phyloP scores from a whole-genome alignment of 257 asterid genomes.

The Asclepias syriaca region DNA sequence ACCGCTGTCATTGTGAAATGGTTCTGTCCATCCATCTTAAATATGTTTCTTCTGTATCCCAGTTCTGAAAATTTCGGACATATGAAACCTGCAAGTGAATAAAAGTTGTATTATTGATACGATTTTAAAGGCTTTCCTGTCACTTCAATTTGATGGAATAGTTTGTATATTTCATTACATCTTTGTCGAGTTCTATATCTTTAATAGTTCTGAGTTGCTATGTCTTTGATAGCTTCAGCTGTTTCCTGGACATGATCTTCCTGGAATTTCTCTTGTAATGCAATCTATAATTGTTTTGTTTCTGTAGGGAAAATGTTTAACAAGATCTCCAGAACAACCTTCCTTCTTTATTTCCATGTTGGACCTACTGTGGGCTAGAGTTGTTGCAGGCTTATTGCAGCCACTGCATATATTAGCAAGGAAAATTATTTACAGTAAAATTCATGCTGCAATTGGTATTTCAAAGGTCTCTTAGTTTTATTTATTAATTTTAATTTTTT shows the following conservation, averaged over 20 bases:
- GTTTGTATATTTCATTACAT: not conserved
- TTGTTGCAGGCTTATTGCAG: conserved; percentile 47
- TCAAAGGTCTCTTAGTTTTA: conserved; percentile 55
- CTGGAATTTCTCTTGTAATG: not conserved
- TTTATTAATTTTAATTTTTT: not conserved
- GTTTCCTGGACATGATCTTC: not conserved
- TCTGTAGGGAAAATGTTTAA: conserved; percentile 74
- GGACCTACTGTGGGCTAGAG: conserved; percentile 73
- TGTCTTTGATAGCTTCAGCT: not conserved
- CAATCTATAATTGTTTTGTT: not conserved
- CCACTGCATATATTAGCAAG: conserved; percentile 80
- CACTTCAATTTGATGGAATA: not conserved
- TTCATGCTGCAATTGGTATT: conserved; percentile 65
- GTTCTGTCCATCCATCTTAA: not conserved
- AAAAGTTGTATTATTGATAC: not conserved
- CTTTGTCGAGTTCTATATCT: not conserved
- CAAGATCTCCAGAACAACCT: conserved; percentile 60
- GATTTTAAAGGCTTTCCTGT: not conserved
- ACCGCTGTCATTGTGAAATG: not conserved
- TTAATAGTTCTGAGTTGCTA: not conserved
- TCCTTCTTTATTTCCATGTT: conserved; percentile 44
- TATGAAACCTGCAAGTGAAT: not conserved
- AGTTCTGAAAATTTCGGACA: not conserved
- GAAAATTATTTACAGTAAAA: conserved; percentile 69
- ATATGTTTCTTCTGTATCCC: not conserved